Evolutionary conservation across 2,329 filamentous ascomycete species (phyloP), one percentile per base, ranked within the genome.

Genomic region (Thelonectria olida): DNA sequence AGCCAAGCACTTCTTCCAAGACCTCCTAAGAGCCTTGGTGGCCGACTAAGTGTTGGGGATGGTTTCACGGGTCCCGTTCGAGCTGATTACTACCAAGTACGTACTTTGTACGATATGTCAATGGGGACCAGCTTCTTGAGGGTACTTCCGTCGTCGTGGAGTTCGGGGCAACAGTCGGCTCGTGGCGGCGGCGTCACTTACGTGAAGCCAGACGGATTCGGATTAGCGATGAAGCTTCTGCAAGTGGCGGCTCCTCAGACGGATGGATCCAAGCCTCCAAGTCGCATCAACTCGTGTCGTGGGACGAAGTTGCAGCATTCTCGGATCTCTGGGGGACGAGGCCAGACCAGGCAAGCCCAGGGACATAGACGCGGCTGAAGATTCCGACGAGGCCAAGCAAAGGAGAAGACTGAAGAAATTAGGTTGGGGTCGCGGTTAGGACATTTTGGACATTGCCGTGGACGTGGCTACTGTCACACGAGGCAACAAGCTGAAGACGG

Each of bases 161-260:
- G 39, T 45, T 42, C 49, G 44, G 41, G 25, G 45, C 31, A 12
- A 31, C 9, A 8, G 28, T 45, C 45, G 53, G 44, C 19, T 54
- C 50, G 51, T 51, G 22, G 62, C 60, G 66, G 63, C 51, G 56
- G 54, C 38, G 39, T 56, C 54, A 41, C 54, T 19, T 55, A 61
- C 34, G 52, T 54, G 28, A 52, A 39, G 27, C 45, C 22, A 42
- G 62, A 71, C 65, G 65, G 63, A 71, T 71, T 49, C 27, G 55
- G 68, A 17, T 50, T 68, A 69, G 68, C 17, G 10, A 60, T 53
- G 47, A 61, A 60, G 51, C 62, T 58, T 63, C 50, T 58, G 34
- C n/a, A 59, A 49, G 56, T n/a, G 13, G 49, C 38, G 49, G 23
- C 31, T 47, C 58, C 64, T 64, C 66, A 57, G 61, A 49, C 56